These are phyloP conservation scores for Pyrenochaeta sp. DNA, from an alignment of 2,329 filamentous ascomycete genomes.

Conservation along the genomic window DNA sequence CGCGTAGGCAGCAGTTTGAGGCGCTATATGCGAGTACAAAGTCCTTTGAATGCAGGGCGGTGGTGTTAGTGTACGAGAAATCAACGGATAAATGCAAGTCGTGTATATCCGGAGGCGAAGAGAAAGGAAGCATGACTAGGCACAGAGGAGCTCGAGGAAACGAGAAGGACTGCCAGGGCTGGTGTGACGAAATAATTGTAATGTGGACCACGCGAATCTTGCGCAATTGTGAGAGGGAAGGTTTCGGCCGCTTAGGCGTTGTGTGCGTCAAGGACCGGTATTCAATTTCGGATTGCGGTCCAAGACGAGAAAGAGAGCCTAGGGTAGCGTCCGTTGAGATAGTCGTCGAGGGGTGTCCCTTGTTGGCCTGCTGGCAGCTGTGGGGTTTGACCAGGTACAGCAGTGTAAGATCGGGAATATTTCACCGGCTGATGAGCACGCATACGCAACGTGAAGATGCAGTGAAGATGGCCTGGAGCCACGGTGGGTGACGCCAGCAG, in stretches of 20 bases:
- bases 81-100: conserved; percentile 1
- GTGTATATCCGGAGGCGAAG: not conserved
- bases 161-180: not conserved
- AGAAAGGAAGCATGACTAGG: no score
- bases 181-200: no score
- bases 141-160: not conserved
- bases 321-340: not conserved
- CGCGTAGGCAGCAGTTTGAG: not conserved
- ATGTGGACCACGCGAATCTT: no score
- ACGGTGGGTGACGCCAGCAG: conserved; percentile 1
- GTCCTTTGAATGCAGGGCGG: not conserved
- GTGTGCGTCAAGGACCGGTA: no score
- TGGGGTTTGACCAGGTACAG: not conserved
- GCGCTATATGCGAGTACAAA: not conserved
- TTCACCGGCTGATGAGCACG: not conserved
- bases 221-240: no score
- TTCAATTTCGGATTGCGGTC: no score
- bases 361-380: not conserved
- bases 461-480: not conserved
- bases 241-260: no score
- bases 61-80: not conserved
- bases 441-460: not conserved
- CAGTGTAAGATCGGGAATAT: not conserved
- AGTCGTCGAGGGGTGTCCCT: not conserved
- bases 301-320: no score